Percentiles rank a stretch among this genome's conserved stretches.
Evolutionary conservation across 441 rosid genomes (phyloP).

Genomic region (Pelargonium australe): DNA sequence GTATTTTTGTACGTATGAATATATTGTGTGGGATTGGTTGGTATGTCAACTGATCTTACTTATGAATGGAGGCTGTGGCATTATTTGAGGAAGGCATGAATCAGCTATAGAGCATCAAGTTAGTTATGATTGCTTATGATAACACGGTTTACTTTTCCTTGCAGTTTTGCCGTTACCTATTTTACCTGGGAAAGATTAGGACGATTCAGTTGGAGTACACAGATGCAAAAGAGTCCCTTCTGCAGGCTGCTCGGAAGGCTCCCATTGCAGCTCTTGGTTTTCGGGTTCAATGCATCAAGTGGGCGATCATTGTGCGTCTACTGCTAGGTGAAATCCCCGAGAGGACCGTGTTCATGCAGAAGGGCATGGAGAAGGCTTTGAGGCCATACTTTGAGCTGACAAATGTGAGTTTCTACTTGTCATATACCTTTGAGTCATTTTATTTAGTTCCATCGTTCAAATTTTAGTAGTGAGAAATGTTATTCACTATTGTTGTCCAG

Average conservation of each 20-base stretch:
- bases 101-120: not conserved
- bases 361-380: slow-evolving; percentile 72
- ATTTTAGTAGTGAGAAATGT: no score
- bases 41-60: no score
- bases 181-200: slow-evolving; percentile 67
- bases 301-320: slow-evolving; percentile 62
- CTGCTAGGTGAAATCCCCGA: slow-evolving; percentile 69
- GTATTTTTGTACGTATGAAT: no score
- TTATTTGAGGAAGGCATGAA: no score
- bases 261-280: slow-evolving; percentile 70
- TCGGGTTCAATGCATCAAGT: slow-evolving; percentile 68
- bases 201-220: slow-evolving; percentile 76
- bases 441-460: no score
- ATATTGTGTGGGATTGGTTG: no score
- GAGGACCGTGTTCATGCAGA: slow-evolving; percentile 68
- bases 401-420: slow-evolving; percentile 43
- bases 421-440: no score
- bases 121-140: slow-evolving; percentile 1
- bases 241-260: slow-evolving; percentile 71
- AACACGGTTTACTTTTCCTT: slow-evolving; percentile 15
- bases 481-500: no score
- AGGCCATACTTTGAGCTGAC: slow-evolving; percentile 79
- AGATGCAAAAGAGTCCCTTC: slow-evolving; percentile 72
- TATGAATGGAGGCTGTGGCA: no score
- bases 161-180: slow-evolving; percentile 71